phyloP scores from a whole-genome alignment of 805 yeast genomes.

The Isabelozyma gotoi region DNA sequence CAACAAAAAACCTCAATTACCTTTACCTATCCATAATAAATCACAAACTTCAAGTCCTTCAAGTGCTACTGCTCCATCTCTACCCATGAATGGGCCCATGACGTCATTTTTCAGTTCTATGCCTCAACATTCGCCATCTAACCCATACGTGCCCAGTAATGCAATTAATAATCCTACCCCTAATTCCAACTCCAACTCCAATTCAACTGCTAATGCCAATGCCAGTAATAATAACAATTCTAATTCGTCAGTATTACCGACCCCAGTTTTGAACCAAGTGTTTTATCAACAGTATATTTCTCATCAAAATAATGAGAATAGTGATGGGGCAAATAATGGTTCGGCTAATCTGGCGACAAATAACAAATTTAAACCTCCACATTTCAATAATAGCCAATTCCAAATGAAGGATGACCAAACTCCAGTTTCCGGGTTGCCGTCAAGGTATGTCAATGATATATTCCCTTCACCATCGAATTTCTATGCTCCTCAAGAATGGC shows the following conservation, averaged over 20 bases:
- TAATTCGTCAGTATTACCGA: slow-evolving; percentile 15
- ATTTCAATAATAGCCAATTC: slow-evolving; percentile 2
- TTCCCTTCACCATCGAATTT: slow-evolving; percentile 82
- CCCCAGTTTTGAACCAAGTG: slow-evolving; percentile 19
- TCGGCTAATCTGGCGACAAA: not conserved
- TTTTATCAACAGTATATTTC: slow-evolving; percentile 25
- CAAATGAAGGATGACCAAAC: slow-evolving; percentile 56
- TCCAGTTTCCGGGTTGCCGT: slow-evolving; percentile 69
- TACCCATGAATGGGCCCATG: slow-evolving; percentile 23
- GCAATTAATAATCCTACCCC: slow-evolving; percentile 13
- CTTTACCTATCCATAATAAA: slow-evolving; percentile 33
- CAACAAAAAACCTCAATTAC: slow-evolving; percentile 31
- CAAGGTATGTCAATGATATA: slow-evolving; percentile 67
- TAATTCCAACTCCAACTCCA: slow-evolving; percentile 12
- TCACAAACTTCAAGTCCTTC: slow-evolving; percentile 43
- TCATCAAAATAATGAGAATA: slow-evolving; percentile 19
- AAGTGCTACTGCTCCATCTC: slow-evolving; percentile 37
- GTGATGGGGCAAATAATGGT: slow-evolving; percentile 1
- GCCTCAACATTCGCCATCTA: slow-evolving; percentile 22
- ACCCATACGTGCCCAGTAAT: slow-evolving; percentile 20
- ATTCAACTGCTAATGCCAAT: slow-evolving; percentile 13
- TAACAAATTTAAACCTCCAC: slow-evolving; percentile 6
- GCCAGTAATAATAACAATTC: slow-evolving; percentile 10
- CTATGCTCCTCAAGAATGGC: slow-evolving; percentile 56
- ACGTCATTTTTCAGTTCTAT: slow-evolving; percentile 22